A percentile compares a stretch with the other conserved stretches of the same genome.
Evolutionary conservation across 768 basidiomycete genomes (phyloP).

Genomic region (Butyriboletus loyo): DNA sequence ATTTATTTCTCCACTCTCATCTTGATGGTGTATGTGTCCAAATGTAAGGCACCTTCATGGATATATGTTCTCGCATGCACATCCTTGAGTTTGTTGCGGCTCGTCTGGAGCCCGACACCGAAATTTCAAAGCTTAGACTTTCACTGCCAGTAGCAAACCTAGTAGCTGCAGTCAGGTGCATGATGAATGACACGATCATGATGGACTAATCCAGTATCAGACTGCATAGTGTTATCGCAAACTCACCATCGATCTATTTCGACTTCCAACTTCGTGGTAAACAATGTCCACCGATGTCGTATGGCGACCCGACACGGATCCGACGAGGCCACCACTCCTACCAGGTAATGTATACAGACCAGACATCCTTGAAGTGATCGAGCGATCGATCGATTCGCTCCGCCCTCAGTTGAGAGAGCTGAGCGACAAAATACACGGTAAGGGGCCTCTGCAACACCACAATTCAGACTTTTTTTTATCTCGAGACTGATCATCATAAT

Average conservation of each 20-base stretch:
- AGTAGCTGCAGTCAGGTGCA: too few relatives aligned
- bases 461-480: neutral
- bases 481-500: conserved; percentile 1
- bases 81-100: neutral
- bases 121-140: too few relatives aligned
- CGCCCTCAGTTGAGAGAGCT: conserved; percentile 55
- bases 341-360: conserved; percentile 46
- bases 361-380: conserved; percentile 60
- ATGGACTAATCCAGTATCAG: neutral
- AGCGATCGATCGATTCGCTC: conserved; percentile 49
- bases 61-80: neutral
- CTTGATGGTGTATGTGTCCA: neutral
- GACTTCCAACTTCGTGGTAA: neutral
- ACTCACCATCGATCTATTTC: neutral
- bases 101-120: too few relatives aligned
- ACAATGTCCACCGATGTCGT: conserved; percentile 23
- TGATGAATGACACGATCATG: too few relatives aligned
- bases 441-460: neutral
- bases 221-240: neutral
- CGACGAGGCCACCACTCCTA: conserved; percentile 22
- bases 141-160: too few relatives aligned
- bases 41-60: neutral
- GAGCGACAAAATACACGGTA: conserved; percentile 75
- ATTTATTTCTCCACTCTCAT: neutral
- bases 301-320: conserved; percentile 41